Evolutionary conservation across 768 basidiomycete genomes (phyloP), one percentile per base, ranked within the genome.

Genomic region (Neoboletus magnificus): DNA sequence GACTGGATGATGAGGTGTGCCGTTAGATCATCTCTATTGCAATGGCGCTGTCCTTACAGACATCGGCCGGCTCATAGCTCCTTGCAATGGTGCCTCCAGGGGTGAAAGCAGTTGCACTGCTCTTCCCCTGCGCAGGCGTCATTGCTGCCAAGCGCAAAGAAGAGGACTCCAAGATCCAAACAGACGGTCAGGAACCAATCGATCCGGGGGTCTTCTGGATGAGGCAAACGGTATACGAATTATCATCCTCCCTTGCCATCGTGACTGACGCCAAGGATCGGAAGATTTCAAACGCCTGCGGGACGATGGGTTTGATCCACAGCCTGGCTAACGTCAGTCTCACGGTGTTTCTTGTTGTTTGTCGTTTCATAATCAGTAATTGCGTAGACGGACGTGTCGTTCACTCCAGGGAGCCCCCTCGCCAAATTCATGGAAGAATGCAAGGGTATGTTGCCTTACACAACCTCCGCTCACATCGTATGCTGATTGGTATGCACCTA

Each of bases 241-340:
- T 3, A 15, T 44, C 29, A 2, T 5, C 22, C 22, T 50, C 13
- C 18, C 4, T 36, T 39, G 11, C 27, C 11, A 15, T 6, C 10
- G 22, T 42, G 13, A 27, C 56, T 50, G 48, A 54, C 33, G n/a
- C 20, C 37, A 18, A 18, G 25, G 54, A 5, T 36, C 18, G 48
- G 22, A 51, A 91, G 89, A 92, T 92, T 54, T 69, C 77, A 5
- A 93, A 93, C 62, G 91, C 92, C 0, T 93, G 92, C 64, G 93
- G 93, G 4, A 93, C 92, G 0, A 93, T 95, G 68, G 92, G 86
- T 0, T 77, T 94, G 18, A 77, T 94, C 7, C 93, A 95, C 62
- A 83, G 91, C 11, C 72, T 97, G 42, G 82, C 84, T 22, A 97
- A 98, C 66, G 88, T 93, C 56, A 59, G 82, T 68, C 16, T 25